Percentiles rank a stretch among this genome's conserved stretches.
phyloP scores from a whole-genome alignment of 164 flowering plant species.

The Nymphaea colorata region DNA sequence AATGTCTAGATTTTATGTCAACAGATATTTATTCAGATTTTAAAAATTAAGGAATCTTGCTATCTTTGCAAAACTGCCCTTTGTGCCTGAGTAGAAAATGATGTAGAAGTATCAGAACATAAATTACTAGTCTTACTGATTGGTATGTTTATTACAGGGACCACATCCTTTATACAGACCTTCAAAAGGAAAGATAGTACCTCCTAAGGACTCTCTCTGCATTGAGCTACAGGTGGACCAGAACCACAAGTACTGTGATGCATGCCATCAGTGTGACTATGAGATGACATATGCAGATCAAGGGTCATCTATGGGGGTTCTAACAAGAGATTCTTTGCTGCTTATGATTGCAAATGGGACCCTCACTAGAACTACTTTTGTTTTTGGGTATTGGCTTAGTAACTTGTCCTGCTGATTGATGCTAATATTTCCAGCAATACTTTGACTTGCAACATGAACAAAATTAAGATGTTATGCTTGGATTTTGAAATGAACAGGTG shows the following conservation, averaged over 20 bases:
- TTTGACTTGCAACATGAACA: not conserved
- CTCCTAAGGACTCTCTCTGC: constrained; percentile 43
- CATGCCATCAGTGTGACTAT: constrained; percentile 66
- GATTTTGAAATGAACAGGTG: constrained; percentile 28
- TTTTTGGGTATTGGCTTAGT: constrained; percentile 41
- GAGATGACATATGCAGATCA: constrained; percentile 76
- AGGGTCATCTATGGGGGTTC: constrained; percentile 74
- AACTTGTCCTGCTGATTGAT: not conserved
- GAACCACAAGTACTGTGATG: constrained; percentile 19
- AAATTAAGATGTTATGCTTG: constrained; percentile 3
- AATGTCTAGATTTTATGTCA: too few species aligned
- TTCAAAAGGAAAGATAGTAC: constrained; percentile 25
- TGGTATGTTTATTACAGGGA: constrained; percentile 35
- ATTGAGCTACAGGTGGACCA: constrained; percentile 35
- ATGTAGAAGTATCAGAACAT: too few species aligned
- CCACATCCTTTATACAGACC: constrained; percentile 68
- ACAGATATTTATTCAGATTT: too few species aligned
- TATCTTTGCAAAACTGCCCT: too few species aligned
- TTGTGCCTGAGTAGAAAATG: too few species aligned
- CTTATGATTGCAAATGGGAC: constrained; percentile 45
- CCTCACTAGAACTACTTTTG: constrained; percentile 21
- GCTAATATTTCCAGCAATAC: not conserved
- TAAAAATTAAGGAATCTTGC: too few species aligned
- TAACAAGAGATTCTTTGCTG: constrained; percentile 49
- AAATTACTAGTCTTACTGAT: not conserved